Conservation (phyloP, 2,329 filamentous ascomycete genomes). For the Stachybotrys echinatus region DNA sequence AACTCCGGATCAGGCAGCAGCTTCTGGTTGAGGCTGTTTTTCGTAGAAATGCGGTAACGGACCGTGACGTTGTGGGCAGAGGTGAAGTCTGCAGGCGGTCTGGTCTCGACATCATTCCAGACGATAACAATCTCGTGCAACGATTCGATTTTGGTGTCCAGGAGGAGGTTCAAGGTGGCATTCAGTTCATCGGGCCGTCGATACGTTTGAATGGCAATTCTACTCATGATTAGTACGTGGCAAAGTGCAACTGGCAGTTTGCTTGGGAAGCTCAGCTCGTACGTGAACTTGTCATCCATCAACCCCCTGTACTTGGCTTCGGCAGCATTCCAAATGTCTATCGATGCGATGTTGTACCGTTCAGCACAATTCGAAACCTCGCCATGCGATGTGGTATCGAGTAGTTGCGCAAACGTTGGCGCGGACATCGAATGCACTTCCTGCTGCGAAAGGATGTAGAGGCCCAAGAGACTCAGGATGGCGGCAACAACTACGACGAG, state of each 20-base stretch:
- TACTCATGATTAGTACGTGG: constrained; percentile 5
- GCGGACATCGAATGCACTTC: too few species aligned
- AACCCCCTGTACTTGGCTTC: constrained; percentile 33
- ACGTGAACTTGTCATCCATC: constrained; percentile 20
- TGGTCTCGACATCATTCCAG: constrained; percentile 28
- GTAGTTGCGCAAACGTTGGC: too few species aligned
- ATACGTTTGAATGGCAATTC: constrained; percentile 32
- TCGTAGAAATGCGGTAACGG: constrained; percentile 24
- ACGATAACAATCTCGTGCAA: constrained; percentile 31
- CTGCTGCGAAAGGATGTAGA: too few species aligned
- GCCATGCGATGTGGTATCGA: too few species aligned
- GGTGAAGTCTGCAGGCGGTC: constrained; percentile 19
- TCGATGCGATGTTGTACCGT: too few species aligned
- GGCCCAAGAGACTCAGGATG: too few species aligned
- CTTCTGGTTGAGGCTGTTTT: constrained; percentile 31
- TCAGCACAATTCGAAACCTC: too few species aligned
- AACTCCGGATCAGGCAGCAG: constrained; percentile 25
- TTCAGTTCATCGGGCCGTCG: constrained; percentile 28
- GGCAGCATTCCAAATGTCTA: constrained; percentile 14
- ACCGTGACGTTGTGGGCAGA: constrained; percentile 25
- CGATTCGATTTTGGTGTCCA: constrained; percentile 25
- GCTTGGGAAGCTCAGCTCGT: constrained; percentile 2
- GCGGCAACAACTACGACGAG: too few species aligned
- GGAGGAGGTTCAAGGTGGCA: constrained; percentile 20
- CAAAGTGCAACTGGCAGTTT: neutral